Base-by-base conservation (phyloP, 2,329 filamentous ascomycete genomes). In the Scytalidium lignicola region DNA sequence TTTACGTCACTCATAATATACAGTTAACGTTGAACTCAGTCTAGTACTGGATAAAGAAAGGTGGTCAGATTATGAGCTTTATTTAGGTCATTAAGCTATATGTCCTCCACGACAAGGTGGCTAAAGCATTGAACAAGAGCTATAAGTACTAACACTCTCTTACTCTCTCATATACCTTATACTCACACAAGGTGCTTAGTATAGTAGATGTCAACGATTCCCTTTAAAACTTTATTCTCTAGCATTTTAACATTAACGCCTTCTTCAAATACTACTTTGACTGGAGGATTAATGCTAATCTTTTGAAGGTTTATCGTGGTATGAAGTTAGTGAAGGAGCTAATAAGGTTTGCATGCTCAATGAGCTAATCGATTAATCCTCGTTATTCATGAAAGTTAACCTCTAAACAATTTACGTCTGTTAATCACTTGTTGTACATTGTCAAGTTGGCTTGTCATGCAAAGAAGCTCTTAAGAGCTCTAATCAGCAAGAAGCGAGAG, bases 81-180 rank as follows among this genome's bases (percentile, higher is more conserved):
- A 46, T 46, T 10, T 51, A 66, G 46, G 55, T 67, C 42, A 60
- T 61, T 6, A 60, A 60, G 55, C 63, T 57, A 12, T 70, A 71
- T 51, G 51, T 42, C 21, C 62, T 70, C 18, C 59, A 58, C 56
- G 69, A 70, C 51, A 55, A 53, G 18, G 56, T 43, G 56, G 62
- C 62, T 15, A 70, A 70, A 50, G 64, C 57, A 3, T 67, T 71
- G 43, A 69, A 70, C 50, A 49, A 66, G 41, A 69, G 65, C 49
- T 23, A 62, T 70, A 56, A 62, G 65, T 63, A 28, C 21, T 18
- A 8, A 7, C 17, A 7, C 42, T 21, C 15, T 13, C 22, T 44
- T 47, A 44, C 20, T 42, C 41, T 22, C 26, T 41, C 13, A 32
- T 17, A 19, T 10, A 37, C n/a, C n/a, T n/a, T 41, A 20, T 23